Percentiles rank a stretch among this genome's conserved stretches.
Evolutionary conservation across 2,329 filamentous ascomycete genomes (phyloP).

Genomic region (Blumeria graminis): DNA sequence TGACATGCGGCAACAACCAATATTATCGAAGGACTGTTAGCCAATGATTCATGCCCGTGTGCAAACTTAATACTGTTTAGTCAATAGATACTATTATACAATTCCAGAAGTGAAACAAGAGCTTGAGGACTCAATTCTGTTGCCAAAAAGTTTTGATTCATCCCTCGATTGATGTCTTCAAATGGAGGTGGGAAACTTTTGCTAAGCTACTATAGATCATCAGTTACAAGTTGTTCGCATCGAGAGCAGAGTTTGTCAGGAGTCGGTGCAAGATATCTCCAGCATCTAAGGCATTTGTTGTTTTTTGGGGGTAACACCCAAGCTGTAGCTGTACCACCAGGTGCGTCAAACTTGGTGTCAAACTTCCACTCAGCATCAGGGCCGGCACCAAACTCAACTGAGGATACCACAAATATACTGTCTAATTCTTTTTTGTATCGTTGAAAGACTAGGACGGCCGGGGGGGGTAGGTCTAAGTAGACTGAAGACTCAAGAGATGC

Average conservation of each 20-base stretch:
- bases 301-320: conserved; percentile 21
- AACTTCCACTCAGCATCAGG: conserved; percentile 22
- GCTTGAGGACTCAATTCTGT: too few relatives aligned
- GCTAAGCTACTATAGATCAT: background rate
- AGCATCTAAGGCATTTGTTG: conserved; percentile 68
- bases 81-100: too few relatives aligned
- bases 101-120: too few relatives aligned
- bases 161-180: too few relatives aligned
- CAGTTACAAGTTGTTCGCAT: conserved; percentile 40
- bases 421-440: conserved; percentile 19
- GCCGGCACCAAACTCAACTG: conserved; percentile 27
- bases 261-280: conserved; percentile 54
- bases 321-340: conserved; percentile 7
- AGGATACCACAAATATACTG: conserved; percentile 44
- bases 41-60: too few relatives aligned
- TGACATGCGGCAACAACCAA: too few relatives aligned
- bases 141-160: too few relatives aligned
- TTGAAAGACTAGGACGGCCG: conserved; percentile 12
- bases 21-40: too few relatives aligned
- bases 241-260: conserved; percentile 44
- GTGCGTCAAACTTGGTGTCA: conserved; percentile 8
- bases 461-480: conserved; percentile 22
- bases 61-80: too few relatives aligned
- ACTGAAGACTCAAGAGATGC: conserved; percentile 63
- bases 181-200: too few relatives aligned